Evolutionary conservation across 2,329 filamentous ascomycete species (phyloP).

Genomic region (Botrytis aclada): DNA sequence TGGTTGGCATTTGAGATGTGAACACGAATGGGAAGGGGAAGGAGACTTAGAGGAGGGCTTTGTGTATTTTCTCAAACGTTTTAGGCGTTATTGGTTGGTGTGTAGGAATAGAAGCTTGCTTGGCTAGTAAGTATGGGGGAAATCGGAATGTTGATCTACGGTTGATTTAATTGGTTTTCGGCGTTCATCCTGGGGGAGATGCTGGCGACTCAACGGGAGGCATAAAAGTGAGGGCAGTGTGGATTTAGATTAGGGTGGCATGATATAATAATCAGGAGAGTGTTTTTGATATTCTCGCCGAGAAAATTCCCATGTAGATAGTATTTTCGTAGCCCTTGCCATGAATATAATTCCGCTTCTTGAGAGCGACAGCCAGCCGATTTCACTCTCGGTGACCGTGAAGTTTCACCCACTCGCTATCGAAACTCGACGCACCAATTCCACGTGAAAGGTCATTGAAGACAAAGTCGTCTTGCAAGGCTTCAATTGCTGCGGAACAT

Average conservation of each 20-base stretch:
- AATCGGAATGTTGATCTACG: background rate
- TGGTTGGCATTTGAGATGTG: background rate
- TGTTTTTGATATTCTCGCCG: background rate
- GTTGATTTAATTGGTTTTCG: background rate
- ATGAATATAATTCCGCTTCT: background rate
- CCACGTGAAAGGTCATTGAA: background rate
- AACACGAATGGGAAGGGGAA: background rate
- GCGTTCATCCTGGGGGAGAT: background rate
- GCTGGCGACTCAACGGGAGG: background rate
- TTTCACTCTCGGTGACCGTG: background rate
- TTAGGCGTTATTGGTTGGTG: slow-evolving; percentile 4
- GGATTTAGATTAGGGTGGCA: background rate
- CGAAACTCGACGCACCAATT: background rate
- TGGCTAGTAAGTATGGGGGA: background rate
- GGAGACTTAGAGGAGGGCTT: background rate
- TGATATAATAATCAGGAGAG: background rate
- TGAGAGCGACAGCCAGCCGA: background rate
- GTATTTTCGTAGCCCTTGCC: background rate
- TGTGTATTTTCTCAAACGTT: background rate
- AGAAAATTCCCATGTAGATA: background rate
- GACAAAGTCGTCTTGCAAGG: background rate
- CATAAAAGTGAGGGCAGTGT: background rate
- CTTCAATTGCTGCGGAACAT: background rate
- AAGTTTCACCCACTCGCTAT: background rate
- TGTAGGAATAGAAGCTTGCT: slow-evolving; percentile 14